Conservation (phyloP, 148 eudicot genomes). For the Chenopodium quinoa region DNA sequence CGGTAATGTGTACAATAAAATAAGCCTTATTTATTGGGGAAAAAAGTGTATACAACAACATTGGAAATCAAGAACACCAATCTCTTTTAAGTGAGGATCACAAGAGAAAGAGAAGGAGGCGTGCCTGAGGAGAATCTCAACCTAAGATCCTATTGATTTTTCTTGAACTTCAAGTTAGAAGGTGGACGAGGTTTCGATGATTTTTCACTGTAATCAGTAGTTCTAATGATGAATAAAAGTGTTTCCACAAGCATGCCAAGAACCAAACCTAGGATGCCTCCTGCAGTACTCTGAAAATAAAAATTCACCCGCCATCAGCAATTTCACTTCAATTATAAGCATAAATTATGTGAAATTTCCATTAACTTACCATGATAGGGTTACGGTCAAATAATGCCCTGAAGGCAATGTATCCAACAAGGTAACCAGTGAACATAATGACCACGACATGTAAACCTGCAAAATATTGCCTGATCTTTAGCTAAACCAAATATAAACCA, state of each 20-base stretch:
- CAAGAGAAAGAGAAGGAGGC: neutral
- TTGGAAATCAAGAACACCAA: neutral
- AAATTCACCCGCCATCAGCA: neutral
- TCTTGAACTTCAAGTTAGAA: conserved; percentile 49
- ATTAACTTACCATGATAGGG: conserved; percentile 68
- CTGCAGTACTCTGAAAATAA: conserved; percentile 73
- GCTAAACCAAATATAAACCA: neutral
- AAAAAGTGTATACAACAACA: neutral
- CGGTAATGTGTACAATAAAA: neutral
- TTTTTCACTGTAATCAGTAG: conserved; percentile 39
- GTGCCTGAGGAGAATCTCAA: neutral
- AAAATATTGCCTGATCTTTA: neutral
- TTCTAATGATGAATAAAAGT: conserved; percentile 72
- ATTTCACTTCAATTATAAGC: neutral
- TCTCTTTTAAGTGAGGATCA: neutral
- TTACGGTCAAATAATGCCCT: conserved; percentile 79
- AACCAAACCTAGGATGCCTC: conserved; percentile 86
- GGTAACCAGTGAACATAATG: conserved; percentile 81
- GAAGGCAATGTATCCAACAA: conserved; percentile 84
- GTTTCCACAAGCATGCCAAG: conserved; percentile 87
- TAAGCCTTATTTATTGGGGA: neutral
- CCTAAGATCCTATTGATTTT: conserved; percentile 40
- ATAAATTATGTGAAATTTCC: neutral
- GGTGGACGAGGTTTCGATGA: conserved; percentile 26
- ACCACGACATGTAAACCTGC: conserved; percentile 88